phyloP scores from a whole-genome alignment of 148 eudicot species.

The Diospyros kaki region DNA sequence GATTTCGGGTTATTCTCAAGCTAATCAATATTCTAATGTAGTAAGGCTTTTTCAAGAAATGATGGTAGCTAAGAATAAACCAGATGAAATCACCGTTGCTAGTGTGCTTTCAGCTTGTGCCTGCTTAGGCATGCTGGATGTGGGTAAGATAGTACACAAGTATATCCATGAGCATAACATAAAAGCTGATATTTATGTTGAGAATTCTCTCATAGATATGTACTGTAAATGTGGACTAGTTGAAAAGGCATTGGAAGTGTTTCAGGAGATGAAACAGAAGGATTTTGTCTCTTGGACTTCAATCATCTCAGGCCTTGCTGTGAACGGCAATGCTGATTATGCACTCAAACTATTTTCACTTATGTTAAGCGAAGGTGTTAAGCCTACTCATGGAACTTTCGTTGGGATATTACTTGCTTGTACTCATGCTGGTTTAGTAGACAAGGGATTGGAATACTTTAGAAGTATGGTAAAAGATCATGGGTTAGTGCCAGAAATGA shows the following conservation, averaged over 20 bases:
- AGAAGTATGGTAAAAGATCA: conserved; percentile 47
- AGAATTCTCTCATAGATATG: conserved; percentile 69
- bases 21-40: conserved; percentile 40
- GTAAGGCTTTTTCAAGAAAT: conserved; percentile 51
- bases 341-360: conserved; percentile 50
- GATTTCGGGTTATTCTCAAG: conserved; percentile 56
- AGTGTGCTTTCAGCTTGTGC: conserved; percentile 71
- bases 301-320: conserved; percentile 64
- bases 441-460: conserved; percentile 55
- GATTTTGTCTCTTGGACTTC: conserved; percentile 72
- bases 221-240: conserved; percentile 72
- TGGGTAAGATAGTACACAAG: conserved; percentile 52
- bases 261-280: conserved; percentile 48
- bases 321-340: conserved; percentile 47
- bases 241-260: conserved; percentile 47
- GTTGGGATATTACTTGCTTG: conserved; percentile 71
- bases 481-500: conserved; percentile 61
- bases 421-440: conserved; percentile 63
- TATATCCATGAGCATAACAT: conserved; percentile 34
- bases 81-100: conserved; percentile 52
- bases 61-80: conserved; percentile 51
- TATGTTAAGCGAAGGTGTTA: conserved; percentile 38
- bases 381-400: conserved; percentile 61
- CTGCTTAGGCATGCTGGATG: conserved; percentile 50
- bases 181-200: conserved; percentile 51